These are phyloP conservation scores for Fusarium heterosporum DNA, from an alignment of 2,329 filamentous ascomycete species.

Conservation along the genomic window DNA sequence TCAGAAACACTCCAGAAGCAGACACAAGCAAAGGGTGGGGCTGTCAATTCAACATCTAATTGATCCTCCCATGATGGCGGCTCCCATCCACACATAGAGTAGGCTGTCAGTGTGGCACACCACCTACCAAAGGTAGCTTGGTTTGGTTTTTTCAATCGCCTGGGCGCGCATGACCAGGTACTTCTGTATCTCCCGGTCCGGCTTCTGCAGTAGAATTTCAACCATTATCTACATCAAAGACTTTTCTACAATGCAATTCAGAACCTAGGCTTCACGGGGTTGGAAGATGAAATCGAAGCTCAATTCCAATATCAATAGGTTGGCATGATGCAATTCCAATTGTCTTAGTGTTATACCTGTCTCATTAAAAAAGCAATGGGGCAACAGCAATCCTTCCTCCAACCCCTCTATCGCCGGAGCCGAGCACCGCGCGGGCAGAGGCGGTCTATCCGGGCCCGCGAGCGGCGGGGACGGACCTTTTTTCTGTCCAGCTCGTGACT, in stretches of 20 bases:
- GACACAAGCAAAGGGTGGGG: neutral
- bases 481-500: constrained; percentile 23
- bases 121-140: constrained; percentile 14
- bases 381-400: constrained; percentile 2
- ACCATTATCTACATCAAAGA: too few relatives aligned
- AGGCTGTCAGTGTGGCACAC: neutral
- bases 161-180: constrained; percentile 30
- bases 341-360: too few relatives aligned
- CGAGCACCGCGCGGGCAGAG: constrained; percentile 46
- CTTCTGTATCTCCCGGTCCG: constrained; percentile 12
- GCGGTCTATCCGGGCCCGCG: constrained; percentile 41
- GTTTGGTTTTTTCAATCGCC: neutral
- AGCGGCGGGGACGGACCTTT: constrained; percentile 33
- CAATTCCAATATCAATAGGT: too few relatives aligned
- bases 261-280: too few relatives aligned
- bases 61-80: constrained; percentile 5
- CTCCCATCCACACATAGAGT: constrained; percentile 8
- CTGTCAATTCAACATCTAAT: constrained; percentile 1
- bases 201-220: neutral
- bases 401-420: constrained; percentile 30
- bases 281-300: too few relatives aligned
- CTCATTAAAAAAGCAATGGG: constrained; percentile 14
- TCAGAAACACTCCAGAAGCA: neutral
- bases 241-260: too few relatives aligned
- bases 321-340: too few relatives aligned